Conservation (phyloP, 805 yeast genomes). For the Wickerhamomyces rabaulensis region DNA sequence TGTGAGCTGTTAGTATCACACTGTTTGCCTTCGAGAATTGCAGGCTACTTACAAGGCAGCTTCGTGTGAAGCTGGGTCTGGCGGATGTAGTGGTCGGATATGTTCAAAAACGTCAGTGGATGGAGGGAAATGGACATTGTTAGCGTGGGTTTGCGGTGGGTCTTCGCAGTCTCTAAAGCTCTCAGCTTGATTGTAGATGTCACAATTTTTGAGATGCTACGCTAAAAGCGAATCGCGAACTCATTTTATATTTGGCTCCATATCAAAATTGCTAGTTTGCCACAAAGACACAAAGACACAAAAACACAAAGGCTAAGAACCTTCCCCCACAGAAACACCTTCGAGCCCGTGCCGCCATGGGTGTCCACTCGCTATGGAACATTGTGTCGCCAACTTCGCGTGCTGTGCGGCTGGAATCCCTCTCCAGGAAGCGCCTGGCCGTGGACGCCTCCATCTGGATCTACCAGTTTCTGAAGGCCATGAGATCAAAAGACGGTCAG, state of each 20-base stretch:
- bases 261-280: not conserved
- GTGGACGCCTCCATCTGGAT: constrained; percentile 99
- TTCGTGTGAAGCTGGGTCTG: constrained; percentile 1
- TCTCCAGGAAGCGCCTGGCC: constrained; percentile 74
- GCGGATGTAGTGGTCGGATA: constrained; percentile 9
- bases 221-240: too few species aligned
- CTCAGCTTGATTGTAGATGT: too few species aligned
- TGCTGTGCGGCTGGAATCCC: constrained; percentile 84
- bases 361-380: constrained; percentile 94
- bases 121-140: constrained; percentile 2
- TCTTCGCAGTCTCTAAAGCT: too few species aligned
- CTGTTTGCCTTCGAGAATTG: too few species aligned
- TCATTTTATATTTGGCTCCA: not conserved
- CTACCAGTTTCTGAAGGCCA: constrained; percentile 93
- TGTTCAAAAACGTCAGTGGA: constrained; percentile 8
- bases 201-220: too few species aligned
- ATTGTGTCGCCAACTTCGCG: constrained; percentile 83
- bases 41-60: constrained; percentile 2
- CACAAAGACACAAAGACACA: not conserved
- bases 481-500: constrained; percentile 80
- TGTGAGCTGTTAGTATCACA: not conserved
- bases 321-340: too few species aligned
- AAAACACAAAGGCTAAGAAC: too few species aligned
- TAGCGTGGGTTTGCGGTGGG: too few species aligned
- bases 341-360: too few species aligned